Evolutionary conservation across 306 rosid genomes (phyloP).

Genomic region (Fragaria iinumae): DNA sequence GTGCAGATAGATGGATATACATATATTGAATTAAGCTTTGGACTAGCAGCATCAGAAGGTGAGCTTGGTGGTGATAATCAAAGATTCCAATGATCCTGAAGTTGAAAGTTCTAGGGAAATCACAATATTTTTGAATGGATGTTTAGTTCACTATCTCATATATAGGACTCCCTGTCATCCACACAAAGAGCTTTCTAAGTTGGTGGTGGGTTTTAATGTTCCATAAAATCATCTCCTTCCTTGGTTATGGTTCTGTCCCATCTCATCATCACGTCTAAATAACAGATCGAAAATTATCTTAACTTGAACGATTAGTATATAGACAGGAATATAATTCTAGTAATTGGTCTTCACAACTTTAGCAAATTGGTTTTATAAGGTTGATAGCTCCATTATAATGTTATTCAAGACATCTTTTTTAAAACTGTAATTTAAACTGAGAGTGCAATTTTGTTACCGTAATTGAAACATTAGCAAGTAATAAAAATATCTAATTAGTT

Average conservation of each 20-base stretch:
- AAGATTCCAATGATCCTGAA: slow-evolving; percentile 41
- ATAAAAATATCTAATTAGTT: too few relatives aligned
- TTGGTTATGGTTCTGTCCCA: background rate
- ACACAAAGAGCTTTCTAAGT: background rate
- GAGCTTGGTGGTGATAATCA: slow-evolving; percentile 47
- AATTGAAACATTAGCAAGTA: too few relatives aligned
- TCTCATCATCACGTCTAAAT: background rate
- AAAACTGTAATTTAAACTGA: too few relatives aligned
- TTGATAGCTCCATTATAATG: too few relatives aligned
- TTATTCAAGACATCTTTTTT: too few relatives aligned
- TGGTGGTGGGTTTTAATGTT: slow-evolving; percentile 20
- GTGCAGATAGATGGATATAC: background rate
- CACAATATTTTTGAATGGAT: background rate
- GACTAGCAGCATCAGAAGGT: slow-evolving; percentile 17
- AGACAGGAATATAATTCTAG: background rate
- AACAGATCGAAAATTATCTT: background rate
- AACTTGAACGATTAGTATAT: background rate
- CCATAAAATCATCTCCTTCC: background rate
- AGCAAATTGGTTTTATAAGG: background rate
- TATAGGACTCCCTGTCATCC: slow-evolving; percentile 11
- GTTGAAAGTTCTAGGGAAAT: slow-evolving; percentile 28
- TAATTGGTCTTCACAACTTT: background rate
- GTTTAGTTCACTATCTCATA: background rate
- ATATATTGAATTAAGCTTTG: slow-evolving; percentile 8
- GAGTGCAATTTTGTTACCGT: too few relatives aligned